Evolutionary conservation across 768 basidiomycete species (phyloP).

Genomic region (Auricularia heimuer): DNA sequence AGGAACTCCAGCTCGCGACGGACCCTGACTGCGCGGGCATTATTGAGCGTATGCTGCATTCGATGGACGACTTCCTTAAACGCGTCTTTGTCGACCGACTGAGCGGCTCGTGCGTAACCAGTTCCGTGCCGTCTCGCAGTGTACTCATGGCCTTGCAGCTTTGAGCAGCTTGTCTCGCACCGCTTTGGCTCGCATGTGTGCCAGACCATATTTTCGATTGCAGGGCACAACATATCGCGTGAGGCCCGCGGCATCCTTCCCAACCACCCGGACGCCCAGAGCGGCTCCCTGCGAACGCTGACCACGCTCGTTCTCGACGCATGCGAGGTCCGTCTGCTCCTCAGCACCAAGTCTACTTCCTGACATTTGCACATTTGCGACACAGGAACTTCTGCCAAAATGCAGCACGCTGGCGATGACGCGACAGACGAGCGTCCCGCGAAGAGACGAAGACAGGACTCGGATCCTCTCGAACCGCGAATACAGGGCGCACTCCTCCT

Average conservation of each 20-base stretch:
- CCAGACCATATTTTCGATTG: slow-evolving; percentile 74
- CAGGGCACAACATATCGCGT: slow-evolving; percentile 50
- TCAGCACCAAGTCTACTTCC: too few relatives aligned
- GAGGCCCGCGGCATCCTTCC: slow-evolving; percentile 57
- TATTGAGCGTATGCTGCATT: slow-evolving; percentile 80
- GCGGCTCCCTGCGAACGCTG: slow-evolving; percentile 29
- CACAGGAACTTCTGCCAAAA: slow-evolving; percentile 59
- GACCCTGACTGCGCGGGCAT: slow-evolving; percentile 91
- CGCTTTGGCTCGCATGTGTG: slow-evolving; percentile 94
- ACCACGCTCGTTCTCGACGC: slow-evolving; percentile 19
- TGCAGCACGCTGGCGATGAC: slow-evolving; percentile 29
- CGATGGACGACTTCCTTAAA: slow-evolving; percentile 92
- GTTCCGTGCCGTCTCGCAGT: slow-evolving; percentile 4
- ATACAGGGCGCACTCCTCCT: slow-evolving; percentile 83
- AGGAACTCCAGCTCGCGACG: slow-evolving; percentile 83
- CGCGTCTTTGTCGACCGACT: slow-evolving; percentile 84
- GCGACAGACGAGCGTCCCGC: not conserved
- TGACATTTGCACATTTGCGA: too few relatives aligned
- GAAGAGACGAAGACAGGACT: not conserved
- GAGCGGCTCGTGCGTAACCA: slow-evolving; percentile 67
- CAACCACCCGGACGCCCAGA: slow-evolving; percentile 28
- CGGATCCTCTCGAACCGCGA: slow-evolving; percentile 48
- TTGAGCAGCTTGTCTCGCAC: slow-evolving; percentile 56
- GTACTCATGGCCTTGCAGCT: slow-evolving; percentile 31
- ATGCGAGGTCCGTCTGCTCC: slow-evolving; percentile 4